Evolutionary conservation across 225 moss, liverwort and hornwort species (phyloP).

Genomic region (Polytrichum commune): DNA sequence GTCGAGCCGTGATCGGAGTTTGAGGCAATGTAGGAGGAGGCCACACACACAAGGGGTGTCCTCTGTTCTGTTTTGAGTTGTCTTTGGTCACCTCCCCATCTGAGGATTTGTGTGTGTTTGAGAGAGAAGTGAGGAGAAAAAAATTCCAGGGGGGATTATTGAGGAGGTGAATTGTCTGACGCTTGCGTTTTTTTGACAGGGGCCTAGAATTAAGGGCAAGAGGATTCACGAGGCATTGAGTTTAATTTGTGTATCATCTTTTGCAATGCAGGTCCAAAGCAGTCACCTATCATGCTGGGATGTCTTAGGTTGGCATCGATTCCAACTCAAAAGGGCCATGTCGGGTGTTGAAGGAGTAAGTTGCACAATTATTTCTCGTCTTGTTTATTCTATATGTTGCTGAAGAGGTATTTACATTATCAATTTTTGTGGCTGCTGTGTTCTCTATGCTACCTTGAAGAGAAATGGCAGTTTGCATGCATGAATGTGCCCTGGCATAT

Average conservation of each 20-base stretch:
- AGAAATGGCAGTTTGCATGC: too few relatives aligned
- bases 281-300: constrained; percentile 36
- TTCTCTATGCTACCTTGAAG: too few relatives aligned
- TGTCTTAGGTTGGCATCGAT: constrained; percentile 33
- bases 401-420: not conserved
- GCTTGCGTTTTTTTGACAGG: too few relatives aligned
- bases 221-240: not conserved
- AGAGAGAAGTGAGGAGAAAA: too few relatives aligned
- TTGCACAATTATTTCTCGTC: not conserved
- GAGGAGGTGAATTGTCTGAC: too few relatives aligned
- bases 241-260: not conserved
- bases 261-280: constrained; percentile 52
- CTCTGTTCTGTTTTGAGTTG: too few relatives aligned
- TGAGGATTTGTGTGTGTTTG: too few relatives aligned
- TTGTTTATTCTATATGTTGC: not conserved
- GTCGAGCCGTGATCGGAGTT: not conserved
- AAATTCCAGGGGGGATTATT: too few relatives aligned
- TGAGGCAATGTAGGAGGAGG: not conserved
- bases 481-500: too few relatives aligned
- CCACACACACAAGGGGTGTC: not conserved
- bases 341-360: constrained; percentile 58
- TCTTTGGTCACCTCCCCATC: too few relatives aligned
- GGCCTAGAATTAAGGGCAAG: too few relatives aligned
- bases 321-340: constrained; percentile 39
- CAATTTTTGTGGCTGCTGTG: too few relatives aligned